These are phyloP conservation scores for Escovopsis weberi DNA, from an alignment of 2,329 filamentous ascomycete genomes.

Conservation along the genomic window DNA sequence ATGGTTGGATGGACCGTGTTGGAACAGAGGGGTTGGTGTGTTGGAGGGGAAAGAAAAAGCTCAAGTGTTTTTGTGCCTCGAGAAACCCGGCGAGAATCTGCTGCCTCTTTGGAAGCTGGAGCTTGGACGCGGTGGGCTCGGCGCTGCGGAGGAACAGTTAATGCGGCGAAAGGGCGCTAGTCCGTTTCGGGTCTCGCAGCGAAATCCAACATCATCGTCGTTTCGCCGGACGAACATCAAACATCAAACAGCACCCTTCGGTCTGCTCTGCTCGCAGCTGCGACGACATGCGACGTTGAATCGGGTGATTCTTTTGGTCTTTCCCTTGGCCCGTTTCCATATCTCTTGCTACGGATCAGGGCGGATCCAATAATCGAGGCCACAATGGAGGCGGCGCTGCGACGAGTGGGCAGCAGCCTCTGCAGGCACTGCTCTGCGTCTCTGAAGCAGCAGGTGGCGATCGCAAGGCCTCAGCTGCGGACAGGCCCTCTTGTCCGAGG, in stretches of 20 bases:
- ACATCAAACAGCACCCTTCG: too few species aligned
- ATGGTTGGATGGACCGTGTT: slow-evolving; percentile 8
- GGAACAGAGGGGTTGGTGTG: background rate
- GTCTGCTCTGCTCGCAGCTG: too few species aligned
- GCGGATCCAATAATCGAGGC: too few species aligned
- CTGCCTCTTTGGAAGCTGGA: slow-evolving; percentile 13
- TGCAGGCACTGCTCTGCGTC: slow-evolving; percentile 27
- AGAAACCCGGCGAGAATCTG: background rate
- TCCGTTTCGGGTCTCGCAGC: too few species aligned
- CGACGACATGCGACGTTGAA: too few species aligned
- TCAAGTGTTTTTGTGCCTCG: slow-evolving; percentile 7
- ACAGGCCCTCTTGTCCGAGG: slow-evolving; percentile 15
- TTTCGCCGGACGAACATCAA: too few species aligned
- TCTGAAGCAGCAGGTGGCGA: slow-evolving; percentile 16
- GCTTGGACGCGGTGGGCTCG: slow-evolving; percentile 12
- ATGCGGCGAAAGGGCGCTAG: slow-evolving; percentile 17
- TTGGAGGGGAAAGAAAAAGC: slow-evolving; percentile 4
- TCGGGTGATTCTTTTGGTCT: too few species aligned
- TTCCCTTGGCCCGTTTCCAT: too few species aligned
- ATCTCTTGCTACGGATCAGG: too few species aligned
- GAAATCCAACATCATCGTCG: too few species aligned
- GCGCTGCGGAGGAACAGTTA: slow-evolving; percentile 18
- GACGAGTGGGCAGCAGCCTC: slow-evolving; percentile 23
- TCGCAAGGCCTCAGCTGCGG: slow-evolving; percentile 12
- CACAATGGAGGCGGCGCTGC: slow-evolving; percentile 27